Conservation (phyloP, 768 basidiomycete genomes). For the Psilocybe cubensis region DNA sequence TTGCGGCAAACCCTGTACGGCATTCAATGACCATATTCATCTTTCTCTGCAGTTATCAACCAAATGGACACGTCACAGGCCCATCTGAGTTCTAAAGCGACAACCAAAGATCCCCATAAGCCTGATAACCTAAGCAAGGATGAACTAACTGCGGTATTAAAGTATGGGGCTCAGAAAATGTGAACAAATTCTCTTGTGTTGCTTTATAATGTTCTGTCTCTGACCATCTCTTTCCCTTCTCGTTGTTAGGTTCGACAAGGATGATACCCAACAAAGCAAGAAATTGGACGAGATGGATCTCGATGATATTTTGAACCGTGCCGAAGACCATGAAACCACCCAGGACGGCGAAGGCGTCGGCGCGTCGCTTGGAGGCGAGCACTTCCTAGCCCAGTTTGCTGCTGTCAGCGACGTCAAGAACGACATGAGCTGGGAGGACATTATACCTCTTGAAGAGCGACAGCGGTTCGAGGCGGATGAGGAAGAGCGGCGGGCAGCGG, state of each 20-base stretch:
- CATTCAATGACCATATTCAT: conserved; percentile 7
- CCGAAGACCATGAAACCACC: conserved; percentile 96
- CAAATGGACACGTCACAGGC: conserved; percentile 99
- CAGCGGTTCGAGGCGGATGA: conserved; percentile 84
- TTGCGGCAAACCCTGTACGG: neutral
- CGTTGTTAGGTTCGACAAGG: conserved; percentile 86
- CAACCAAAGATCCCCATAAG: conserved; percentile 69
- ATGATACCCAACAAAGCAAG: conserved; percentile 88
- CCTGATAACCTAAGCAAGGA: conserved; percentile 92
- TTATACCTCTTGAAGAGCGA: conserved; percentile 93
- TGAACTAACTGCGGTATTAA: conserved; percentile 95
- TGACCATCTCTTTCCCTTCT: conserved; percentile 12
- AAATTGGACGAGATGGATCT: conserved; percentile 99
- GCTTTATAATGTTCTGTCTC: conserved; percentile 10
- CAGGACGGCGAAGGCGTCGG: conserved; percentile 76
- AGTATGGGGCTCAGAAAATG: conserved; percentile 99
- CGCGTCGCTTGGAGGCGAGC: conserved; percentile 95
- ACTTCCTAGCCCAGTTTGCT: conserved; percentile 94
- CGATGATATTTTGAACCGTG: conserved; percentile 95
- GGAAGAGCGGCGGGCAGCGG: conserved; percentile 70
- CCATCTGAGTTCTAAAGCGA: conserved; percentile 84
- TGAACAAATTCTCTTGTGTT: conserved; percentile 29
- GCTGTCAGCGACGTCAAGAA: conserved; percentile 98
- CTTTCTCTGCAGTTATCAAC: conserved; percentile 88
- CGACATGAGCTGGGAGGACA: conserved; percentile 99